A percentile compares a stretch with the other conserved stretches of the same genome.
Evolutionary conservation across 2,329 filamentous ascomycete species (phyloP).

Genomic region (Fusarium veterinarium): DNA sequence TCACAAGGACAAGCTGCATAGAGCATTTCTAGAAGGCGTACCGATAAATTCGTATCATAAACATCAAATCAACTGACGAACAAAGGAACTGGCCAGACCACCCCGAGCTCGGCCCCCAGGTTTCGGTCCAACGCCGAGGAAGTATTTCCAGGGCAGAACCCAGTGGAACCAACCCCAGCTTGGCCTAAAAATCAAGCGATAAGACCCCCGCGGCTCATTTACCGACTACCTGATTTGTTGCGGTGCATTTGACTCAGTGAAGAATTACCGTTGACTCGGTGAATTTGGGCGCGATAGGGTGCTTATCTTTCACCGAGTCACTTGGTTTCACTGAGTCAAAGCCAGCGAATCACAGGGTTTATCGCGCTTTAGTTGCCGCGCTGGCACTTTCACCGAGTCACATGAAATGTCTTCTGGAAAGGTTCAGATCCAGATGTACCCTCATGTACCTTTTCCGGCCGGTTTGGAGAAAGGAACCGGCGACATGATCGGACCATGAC

Average conservation of each 20-base stretch:
- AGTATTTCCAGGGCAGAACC: background rate
- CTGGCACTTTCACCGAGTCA: constrained; percentile 25
- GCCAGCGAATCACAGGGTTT: constrained; percentile 9
- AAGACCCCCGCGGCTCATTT: constrained; percentile 16
- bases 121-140: constrained; percentile 27
- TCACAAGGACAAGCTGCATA: constrained; percentile 8
- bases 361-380: constrained; percentile 29
- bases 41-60: background rate
- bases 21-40: constrained; percentile 16
- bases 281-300: constrained; percentile 12
- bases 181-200: constrained; percentile 4
- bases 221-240: constrained; percentile 30
- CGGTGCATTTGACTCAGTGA: constrained; percentile 29
- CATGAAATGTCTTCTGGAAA: constrained; percentile 4
- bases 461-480: constrained; percentile 20
- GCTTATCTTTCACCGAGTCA: constrained; percentile 37
- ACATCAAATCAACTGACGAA: background rate
- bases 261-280: constrained; percentile 24
- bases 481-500: constrained; percentile 38
- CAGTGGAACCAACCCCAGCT: constrained; percentile 9
- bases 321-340: constrained; percentile 37
- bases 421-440: constrained; percentile 14
- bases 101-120: constrained; percentile 26
- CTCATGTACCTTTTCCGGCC: constrained; percentile 31
- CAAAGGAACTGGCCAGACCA: background rate